Conservation (phyloP, 2,329 filamentous ascomycete genomes). For the Gaeumannomyces tritici region DNA sequence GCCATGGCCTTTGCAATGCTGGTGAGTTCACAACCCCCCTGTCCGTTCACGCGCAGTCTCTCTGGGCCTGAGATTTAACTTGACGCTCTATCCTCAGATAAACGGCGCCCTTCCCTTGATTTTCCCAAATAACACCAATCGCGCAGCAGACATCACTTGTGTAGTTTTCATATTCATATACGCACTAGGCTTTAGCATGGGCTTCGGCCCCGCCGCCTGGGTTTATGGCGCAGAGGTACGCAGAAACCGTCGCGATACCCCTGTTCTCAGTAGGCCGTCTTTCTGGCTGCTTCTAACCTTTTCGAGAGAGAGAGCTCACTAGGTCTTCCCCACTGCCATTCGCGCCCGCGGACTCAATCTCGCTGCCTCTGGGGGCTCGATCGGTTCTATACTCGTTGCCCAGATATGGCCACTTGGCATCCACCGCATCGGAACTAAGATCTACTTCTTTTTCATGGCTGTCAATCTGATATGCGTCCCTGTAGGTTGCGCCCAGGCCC, state of each 20-base stretch:
- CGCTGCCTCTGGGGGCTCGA: slow-evolving; percentile 41
- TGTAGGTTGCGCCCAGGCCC: slow-evolving; percentile 14
- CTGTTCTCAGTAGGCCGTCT: neutral
- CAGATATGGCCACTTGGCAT: slow-evolving; percentile 48
- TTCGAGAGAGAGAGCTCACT: neutral
- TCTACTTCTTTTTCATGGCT: slow-evolving; percentile 49
- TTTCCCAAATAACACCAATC: slow-evolving; percentile 39
- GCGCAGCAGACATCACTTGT: slow-evolving; percentile 36
- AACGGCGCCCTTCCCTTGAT: slow-evolving; percentile 41
- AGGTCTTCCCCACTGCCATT: slow-evolving; percentile 49
- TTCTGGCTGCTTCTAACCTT: neutral
- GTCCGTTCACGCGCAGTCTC: too few relatives aligned
- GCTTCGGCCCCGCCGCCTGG: slow-evolving; percentile 48
- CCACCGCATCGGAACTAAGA: slow-evolving; percentile 34
- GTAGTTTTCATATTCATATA: slow-evolving; percentile 49
- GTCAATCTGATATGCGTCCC: slow-evolving; percentile 38
- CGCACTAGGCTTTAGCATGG: slow-evolving; percentile 46
- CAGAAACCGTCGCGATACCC: neutral
- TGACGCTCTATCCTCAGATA: slow-evolving; percentile 24
- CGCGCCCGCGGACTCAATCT: slow-evolving; percentile 47
- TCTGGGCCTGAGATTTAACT: neutral
- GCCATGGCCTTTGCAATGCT: slow-evolving; percentile 45
- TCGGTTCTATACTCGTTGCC: slow-evolving; percentile 43
- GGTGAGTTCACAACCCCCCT: slow-evolving; percentile 20
- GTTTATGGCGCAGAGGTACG: slow-evolving; percentile 48